Percentiles rank a stretch among this genome's conserved stretches.
Conservation (phyloP, 2,329 filamentous ascomycete genomes). For the Ophiocordyceps camponoti-floridani region DNA sequence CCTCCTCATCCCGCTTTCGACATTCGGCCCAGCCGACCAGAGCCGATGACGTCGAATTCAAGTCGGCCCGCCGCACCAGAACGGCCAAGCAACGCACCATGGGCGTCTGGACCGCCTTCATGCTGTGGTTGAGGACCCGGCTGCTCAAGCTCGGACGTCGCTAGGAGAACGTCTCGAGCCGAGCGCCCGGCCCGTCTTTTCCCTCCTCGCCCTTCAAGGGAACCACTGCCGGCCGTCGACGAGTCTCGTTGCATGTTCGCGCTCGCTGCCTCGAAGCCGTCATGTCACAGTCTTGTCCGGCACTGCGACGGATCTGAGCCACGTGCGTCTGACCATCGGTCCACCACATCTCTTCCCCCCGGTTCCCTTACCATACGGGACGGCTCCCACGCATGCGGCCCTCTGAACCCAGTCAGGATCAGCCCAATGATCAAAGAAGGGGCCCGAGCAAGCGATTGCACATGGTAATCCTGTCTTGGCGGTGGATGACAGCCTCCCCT, state of each 20-base stretch:
- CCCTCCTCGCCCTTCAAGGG: not conserved
- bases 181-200: not conserved
- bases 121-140: conserved; percentile 45
- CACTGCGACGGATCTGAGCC: not conserved
- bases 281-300: not conserved
- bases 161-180: conserved; percentile 11
- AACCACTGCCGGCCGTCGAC: not conserved
- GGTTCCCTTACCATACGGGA: too few species aligned
- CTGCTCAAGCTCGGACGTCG: conserved; percentile 22
- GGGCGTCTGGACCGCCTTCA: conserved; percentile 42
- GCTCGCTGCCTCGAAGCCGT: not conserved
- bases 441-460: too few species aligned
- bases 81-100: conserved; percentile 42
- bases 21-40: conserved; percentile 8
- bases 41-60: conserved; percentile 25
- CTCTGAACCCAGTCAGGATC: too few species aligned
- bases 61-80: conserved; percentile 22
- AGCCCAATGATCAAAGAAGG: too few species aligned
- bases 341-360: too few species aligned
- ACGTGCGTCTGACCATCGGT: too few species aligned
- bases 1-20: conserved; percentile 9
- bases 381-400: too few species aligned
- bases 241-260: not conserved
- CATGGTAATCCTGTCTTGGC: too few species aligned
- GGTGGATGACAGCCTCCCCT: not conserved